These are phyloP conservation scores for Fusarium algeriense DNA, from an alignment of 2,329 filamentous ascomycete genomes.

Conservation along the genomic window DNA sequence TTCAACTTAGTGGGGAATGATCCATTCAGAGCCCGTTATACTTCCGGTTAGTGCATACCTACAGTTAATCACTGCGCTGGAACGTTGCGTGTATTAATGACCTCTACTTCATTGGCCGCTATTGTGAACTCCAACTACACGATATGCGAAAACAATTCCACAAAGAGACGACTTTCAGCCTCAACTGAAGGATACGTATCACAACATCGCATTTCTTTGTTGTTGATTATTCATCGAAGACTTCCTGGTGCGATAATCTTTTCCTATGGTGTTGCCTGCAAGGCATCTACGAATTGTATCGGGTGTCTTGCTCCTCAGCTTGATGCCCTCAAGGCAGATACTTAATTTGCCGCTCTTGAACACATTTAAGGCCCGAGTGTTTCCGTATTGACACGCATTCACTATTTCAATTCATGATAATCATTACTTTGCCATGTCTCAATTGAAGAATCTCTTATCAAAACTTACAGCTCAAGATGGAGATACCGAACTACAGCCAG, in stretches of 20 bases:
- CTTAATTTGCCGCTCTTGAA: slow-evolving; percentile 1
- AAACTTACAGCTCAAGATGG: slow-evolving; percentile 29
- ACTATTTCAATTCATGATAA: neutral
- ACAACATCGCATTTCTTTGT: neutral
- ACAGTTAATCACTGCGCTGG: slow-evolving; percentile 39
- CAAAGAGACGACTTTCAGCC: slow-evolving; percentile 3
- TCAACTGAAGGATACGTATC: neutral
- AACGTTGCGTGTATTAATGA: slow-evolving; percentile 50
- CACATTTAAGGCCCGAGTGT: neutral
- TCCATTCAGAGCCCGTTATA: slow-evolving; percentile 19
- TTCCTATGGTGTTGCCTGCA: slow-evolving; percentile 4
- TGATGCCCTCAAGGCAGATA: slow-evolving; percentile 8
- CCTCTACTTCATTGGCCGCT: slow-evolving; percentile 34
- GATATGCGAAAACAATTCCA: slow-evolving; percentile 27
- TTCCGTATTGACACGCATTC: neutral
- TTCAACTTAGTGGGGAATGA: slow-evolving; percentile 27
- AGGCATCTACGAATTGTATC: slow-evolving; percentile 4
- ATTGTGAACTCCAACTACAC: slow-evolving; percentile 11
- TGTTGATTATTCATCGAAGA: neutral
- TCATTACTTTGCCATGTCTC: slow-evolving; percentile 33
- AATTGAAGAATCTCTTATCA: slow-evolving; percentile 37
- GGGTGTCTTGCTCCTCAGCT: neutral
- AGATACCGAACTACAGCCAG: slow-evolving; percentile 30
- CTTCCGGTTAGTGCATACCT: slow-evolving; percentile 3
- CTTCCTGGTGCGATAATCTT: neutral